A percentile compares a stretch with the other conserved stretches of the same genome.
These are phyloP conservation scores for Podila verticillata DNA, from an alignment of 192 early-diverging fungal genomes.

Conservation along the genomic window DNA sequence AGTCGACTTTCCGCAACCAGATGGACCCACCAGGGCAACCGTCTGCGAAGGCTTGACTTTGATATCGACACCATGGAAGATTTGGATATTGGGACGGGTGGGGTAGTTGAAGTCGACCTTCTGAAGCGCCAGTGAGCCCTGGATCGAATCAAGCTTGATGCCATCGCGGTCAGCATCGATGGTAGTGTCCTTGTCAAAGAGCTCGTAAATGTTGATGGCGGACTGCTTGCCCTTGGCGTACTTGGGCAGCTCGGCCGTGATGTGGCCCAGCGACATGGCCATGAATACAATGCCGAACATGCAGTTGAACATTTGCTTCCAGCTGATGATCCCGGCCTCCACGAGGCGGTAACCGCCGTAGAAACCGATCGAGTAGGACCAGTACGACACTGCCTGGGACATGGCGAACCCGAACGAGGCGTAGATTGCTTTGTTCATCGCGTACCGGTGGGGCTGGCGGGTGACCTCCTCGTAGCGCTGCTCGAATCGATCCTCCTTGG, in stretches of 20 bases:
- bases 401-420: constrained; percentile 61
- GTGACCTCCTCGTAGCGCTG: constrained; percentile 52
- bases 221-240: constrained; percentile 75
- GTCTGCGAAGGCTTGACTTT: constrained; percentile 68
- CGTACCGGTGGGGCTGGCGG: constrained; percentile 52
- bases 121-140: constrained; percentile 61
- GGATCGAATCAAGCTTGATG: constrained; percentile 39
- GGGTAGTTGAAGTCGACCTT: constrained; percentile 73
- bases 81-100: constrained; percentile 60
- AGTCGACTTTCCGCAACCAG: constrained; percentile 80
- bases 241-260: constrained; percentile 57
- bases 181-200: constrained; percentile 73
- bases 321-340: constrained; percentile 7
- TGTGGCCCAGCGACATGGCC: constrained; percentile 70
- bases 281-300: constrained; percentile 74
- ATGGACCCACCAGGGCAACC: constrained; percentile 84
- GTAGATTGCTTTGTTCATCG: constrained; percentile 47
- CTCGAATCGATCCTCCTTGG: constrained; percentile 53
- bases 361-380: constrained; percentile 65
- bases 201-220: constrained; percentile 73
- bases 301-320: constrained; percentile 21
- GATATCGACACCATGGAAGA: constrained; percentile 65
- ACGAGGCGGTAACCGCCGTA: constrained; percentile 64
- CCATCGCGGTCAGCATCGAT: constrained; percentile 71
- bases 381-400: constrained; percentile 62